phyloP scores from a whole-genome alignment of 2,329 filamentous ascomycete species.

The Pseudogymnoascus verrucosus region DNA sequence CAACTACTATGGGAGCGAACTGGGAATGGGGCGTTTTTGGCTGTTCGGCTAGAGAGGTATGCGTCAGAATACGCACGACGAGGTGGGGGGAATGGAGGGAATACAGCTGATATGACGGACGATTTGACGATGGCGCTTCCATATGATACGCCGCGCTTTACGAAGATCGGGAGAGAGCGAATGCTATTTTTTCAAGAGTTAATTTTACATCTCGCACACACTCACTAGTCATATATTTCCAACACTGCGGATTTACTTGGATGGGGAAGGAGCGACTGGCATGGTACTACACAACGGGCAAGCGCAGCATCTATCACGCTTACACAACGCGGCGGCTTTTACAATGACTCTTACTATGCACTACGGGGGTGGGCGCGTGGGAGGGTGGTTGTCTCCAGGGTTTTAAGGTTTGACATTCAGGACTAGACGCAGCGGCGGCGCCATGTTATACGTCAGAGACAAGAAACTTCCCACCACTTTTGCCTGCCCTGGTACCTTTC shows the following conservation, averaged over 20 bases:
- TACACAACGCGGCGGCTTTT: neutral
- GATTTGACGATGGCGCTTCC: slow-evolving; percentile 1
- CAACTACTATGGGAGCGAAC: neutral
- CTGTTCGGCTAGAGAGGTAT: neutral
- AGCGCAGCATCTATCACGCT: neutral
- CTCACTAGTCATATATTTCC: neutral
- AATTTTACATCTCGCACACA: neutral
- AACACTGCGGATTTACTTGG: neutral
- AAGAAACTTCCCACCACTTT: neutral
- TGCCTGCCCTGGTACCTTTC: neutral
- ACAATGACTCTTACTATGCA: neutral
- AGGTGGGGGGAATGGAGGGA: neutral
- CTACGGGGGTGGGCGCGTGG: neutral
- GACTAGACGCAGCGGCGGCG: neutral
- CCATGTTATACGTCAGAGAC: neutral
- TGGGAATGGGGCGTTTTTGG: neutral
- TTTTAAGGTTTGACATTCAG: neutral
- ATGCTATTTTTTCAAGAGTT: neutral
- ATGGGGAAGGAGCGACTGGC: neutral
- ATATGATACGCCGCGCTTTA: neutral
- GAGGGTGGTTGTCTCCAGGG: neutral
- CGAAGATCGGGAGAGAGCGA: neutral
- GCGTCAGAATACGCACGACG: neutral
- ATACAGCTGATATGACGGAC: neutral
- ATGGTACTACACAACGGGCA: neutral